Percentiles rank a stretch among this genome's conserved stretches.
Conservation (phyloP, 2,329 filamentous ascomycete species). For the Beauveria asiatica region DNA sequence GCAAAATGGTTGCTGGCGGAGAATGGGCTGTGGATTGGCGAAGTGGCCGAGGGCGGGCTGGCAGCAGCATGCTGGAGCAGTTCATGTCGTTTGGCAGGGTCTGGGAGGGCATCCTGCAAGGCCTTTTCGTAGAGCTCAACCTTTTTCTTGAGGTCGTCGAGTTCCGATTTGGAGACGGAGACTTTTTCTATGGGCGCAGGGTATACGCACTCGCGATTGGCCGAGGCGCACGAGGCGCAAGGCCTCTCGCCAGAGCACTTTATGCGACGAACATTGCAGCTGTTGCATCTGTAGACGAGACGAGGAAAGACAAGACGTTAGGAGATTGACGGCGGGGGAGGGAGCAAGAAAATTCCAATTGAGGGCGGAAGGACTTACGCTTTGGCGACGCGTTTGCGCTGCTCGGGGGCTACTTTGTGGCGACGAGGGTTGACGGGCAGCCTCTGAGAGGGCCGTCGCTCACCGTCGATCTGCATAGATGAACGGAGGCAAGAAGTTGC, state of each 20-base stretch:
- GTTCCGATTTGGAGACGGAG: constrained; percentile 31
- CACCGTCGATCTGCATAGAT: constrained; percentile 21
- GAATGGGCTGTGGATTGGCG: constrained; percentile 16
- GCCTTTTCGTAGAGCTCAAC: constrained; percentile 32
- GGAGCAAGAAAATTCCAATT: neutral
- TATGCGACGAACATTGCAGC: constrained; percentile 43
- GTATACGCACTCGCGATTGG: constrained; percentile 39
- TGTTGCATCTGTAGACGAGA: constrained; percentile 38
- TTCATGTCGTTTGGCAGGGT: constrained; percentile 26
- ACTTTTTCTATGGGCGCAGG: constrained; percentile 36
- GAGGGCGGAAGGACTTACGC: constrained; percentile 31
- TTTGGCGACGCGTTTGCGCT: constrained; percentile 40
- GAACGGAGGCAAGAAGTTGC: neutral
- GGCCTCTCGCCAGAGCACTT: constrained; percentile 44
- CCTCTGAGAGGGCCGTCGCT: constrained; percentile 25
- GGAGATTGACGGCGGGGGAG: neutral
- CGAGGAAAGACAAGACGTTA: neutral
- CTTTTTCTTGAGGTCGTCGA: constrained; percentile 32
- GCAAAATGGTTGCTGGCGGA: constrained; percentile 4
- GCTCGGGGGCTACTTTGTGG: constrained; percentile 37
- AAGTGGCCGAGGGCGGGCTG: constrained; percentile 15
- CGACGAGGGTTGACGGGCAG: constrained; percentile 42
- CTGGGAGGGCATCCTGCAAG: constrained; percentile 29
- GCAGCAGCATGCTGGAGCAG: constrained; percentile 22
- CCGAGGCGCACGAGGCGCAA: constrained; percentile 35